A percentile compares a stretch with the other conserved stretches of the same genome.
Conservation (phyloP, 1,139 yeast species). For the Scheffersomyces lignicola region DNA sequence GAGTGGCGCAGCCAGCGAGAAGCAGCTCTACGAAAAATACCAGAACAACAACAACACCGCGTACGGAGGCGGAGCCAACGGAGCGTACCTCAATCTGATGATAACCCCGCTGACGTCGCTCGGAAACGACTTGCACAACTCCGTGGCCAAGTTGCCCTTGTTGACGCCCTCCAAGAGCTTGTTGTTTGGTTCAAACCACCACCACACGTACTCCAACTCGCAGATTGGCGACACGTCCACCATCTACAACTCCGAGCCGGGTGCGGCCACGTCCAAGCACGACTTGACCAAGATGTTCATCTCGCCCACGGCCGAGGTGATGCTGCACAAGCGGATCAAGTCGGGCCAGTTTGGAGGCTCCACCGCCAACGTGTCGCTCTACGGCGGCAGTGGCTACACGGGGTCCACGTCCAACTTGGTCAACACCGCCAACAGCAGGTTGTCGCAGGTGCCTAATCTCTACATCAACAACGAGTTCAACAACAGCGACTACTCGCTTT, state of each 20-base stretch:
- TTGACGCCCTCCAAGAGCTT: conserved; percentile 20
- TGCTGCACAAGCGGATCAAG: conserved; percentile 44
- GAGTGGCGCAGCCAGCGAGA: conserved; percentile 31
- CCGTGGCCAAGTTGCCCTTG: conserved; percentile 36
- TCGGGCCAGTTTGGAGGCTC: conserved; percentile 28
- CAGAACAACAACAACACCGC: conserved; percentile 31
- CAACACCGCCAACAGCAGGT: conserved; percentile 28
- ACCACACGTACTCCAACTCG: conserved; percentile 17
- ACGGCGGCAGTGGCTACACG: conserved; percentile 1
- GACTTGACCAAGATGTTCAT: conserved; percentile 60
- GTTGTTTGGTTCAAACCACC: conserved; percentile 10
- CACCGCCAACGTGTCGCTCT: conserved; percentile 19
- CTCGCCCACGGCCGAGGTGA: conserved; percentile 78
- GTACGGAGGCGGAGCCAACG: conserved; percentile 31
- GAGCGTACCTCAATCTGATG: conserved; percentile 30
- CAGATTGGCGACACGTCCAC: conserved; percentile 41
- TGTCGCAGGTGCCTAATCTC: conserved; percentile 37
- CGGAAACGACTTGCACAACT: conserved; percentile 23
- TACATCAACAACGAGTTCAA: conserved; percentile 36
- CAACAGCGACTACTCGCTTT: conserved; percentile 36
- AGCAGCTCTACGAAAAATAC: conserved; percentile 38
- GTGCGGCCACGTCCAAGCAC: conserved; percentile 35
- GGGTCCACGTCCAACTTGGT: conserved; percentile 29
- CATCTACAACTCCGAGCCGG: conserved; percentile 35
- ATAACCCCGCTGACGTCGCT: conserved; percentile 19